phyloP scores from a whole-genome alignment of 2,329 filamentous ascomycete genomes.

The Cladorrhinum sp. region DNA sequence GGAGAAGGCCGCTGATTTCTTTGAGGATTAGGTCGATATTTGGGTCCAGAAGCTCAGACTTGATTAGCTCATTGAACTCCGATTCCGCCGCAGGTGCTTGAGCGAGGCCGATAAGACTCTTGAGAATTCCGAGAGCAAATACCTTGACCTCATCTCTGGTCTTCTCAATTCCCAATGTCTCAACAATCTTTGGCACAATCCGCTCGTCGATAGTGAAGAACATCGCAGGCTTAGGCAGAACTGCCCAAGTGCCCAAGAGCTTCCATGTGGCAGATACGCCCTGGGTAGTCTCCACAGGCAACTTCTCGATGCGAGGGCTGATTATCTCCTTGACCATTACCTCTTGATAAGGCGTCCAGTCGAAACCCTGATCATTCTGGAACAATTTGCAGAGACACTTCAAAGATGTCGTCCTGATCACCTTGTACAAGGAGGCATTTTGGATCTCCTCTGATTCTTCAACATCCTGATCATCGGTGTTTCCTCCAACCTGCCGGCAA shows the following conservation, averaged over 20 bases:
- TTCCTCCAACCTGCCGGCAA: slow-evolving; percentile 46
- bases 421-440: slow-evolving; percentile 59
- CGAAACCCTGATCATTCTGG: slow-evolving; percentile 64
- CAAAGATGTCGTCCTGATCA: slow-evolving; percentile 68
- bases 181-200: slow-evolving; percentile 68
- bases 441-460: slow-evolving; percentile 44
- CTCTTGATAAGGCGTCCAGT: slow-evolving; percentile 70
- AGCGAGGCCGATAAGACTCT: slow-evolving; percentile 62
- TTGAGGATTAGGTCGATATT: slow-evolving; percentile 61
- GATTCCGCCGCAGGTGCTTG: slow-evolving; percentile 52
- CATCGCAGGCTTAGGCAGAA: slow-evolving; percentile 60
- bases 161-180: slow-evolving; percentile 67
- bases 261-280: slow-evolving; percentile 80
- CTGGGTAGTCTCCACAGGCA: slow-evolving; percentile 83
- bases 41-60: slow-evolving; percentile 53
- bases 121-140: slow-evolving; percentile 74
- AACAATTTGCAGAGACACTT: slow-evolving; percentile 82
- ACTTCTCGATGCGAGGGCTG: slow-evolving; percentile 70
- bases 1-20: slow-evolving; percentile 65
- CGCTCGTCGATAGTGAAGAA: slow-evolving; percentile 63
- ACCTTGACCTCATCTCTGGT: slow-evolving; percentile 76
- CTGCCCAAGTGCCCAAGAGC: slow-evolving; percentile 78
- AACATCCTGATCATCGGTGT: slow-evolving; percentile 38
- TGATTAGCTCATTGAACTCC: slow-evolving; percentile 56
- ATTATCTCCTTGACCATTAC: slow-evolving; percentile 73